phyloP scores from a whole-genome alignment of 305 asterid species.

The Lippia alba region DNA sequence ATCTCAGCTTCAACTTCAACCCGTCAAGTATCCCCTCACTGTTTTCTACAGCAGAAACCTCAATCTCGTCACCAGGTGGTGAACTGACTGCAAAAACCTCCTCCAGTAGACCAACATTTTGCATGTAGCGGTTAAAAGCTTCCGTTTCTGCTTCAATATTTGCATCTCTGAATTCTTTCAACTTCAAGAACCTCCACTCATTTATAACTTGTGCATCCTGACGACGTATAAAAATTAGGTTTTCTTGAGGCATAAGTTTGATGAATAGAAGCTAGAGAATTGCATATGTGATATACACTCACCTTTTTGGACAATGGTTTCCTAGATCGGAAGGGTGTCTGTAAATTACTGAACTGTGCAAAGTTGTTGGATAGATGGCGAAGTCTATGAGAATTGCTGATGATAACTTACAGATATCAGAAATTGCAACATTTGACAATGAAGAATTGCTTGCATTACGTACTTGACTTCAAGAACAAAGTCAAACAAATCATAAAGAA shows the following conservation, averaged over 20 bases:
- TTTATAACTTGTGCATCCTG: constrained; percentile 89
- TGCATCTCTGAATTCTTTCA: constrained; percentile 78
- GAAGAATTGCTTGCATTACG: constrained; percentile 17
- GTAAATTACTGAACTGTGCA: constrained; percentile 83
- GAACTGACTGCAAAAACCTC: constrained; percentile 69
- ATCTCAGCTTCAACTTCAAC: constrained; percentile 67
- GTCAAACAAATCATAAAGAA: constrained; percentile 18
- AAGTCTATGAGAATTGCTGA: constrained; percentile 71
- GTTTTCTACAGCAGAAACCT: constrained; percentile 51
- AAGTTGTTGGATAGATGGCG: constrained; percentile 90
- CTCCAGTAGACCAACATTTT: constrained; percentile 69
- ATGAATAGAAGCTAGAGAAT: constrained; percentile 19
- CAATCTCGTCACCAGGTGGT: constrained; percentile 44
- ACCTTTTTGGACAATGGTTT: constrained; percentile 92
- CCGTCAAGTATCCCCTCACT: constrained; percentile 43
- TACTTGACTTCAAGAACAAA: neutral
- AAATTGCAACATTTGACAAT: constrained; percentile 16
- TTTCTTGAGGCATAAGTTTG: constrained; percentile 5
- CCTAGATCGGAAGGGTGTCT: constrained; percentile 69
- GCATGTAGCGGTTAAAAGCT: constrained; percentile 83
- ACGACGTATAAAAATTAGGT: constrained; percentile 21
- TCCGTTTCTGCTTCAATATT: constrained; percentile 74
- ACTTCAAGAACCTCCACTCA: constrained; percentile 88
- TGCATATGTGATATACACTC: constrained; percentile 3
- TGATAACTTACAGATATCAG: constrained; percentile 26